These are phyloP conservation scores for Diutina scorzettiae DNA, from an alignment of 1,139 yeast species.

Conservation along the genomic window DNA sequence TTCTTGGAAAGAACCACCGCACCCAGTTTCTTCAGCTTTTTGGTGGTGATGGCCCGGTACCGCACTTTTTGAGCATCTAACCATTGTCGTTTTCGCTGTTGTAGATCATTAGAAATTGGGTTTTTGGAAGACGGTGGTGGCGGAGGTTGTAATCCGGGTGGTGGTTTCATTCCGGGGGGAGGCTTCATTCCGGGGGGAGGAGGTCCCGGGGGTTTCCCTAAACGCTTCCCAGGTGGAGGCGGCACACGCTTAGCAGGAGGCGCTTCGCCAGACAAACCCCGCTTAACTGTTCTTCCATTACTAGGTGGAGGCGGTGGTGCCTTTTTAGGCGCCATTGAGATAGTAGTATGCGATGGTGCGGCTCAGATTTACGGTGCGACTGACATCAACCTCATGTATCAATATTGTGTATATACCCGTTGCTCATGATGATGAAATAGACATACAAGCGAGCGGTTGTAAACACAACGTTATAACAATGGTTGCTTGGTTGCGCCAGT, in stretches of 20 bases:
- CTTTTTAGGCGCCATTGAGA: background rate
- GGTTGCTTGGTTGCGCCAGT: too few species aligned
- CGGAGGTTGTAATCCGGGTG: background rate
- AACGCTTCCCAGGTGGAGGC: slow-evolving; percentile 3
- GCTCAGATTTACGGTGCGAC: too few species aligned
- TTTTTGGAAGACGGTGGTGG: background rate
- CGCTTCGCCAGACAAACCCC: background rate
- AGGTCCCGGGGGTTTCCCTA: background rate
- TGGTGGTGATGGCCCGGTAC: slow-evolving; percentile 14
- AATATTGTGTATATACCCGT: too few species aligned
- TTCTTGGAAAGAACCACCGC: slow-evolving; percentile 48
- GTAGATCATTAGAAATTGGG: background rate
- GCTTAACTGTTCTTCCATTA: background rate
- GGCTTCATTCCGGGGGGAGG: background rate
- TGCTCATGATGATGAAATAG: too few species aligned
- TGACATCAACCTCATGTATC: too few species aligned
- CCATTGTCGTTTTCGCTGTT: slow-evolving; percentile 35
- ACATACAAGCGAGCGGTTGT: too few species aligned
- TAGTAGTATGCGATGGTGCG: background rate
- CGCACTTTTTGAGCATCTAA: slow-evolving; percentile 49
- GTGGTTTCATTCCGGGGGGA: background rate
- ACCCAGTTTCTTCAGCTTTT: slow-evolving; percentile 16
- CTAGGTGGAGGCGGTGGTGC: slow-evolving; percentile 2
- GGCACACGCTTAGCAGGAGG: background rate
- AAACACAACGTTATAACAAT: too few species aligned